Conservation (phyloP, 495 filamentous ascomycete genomes). For the Podospora tetraspora region DNA sequence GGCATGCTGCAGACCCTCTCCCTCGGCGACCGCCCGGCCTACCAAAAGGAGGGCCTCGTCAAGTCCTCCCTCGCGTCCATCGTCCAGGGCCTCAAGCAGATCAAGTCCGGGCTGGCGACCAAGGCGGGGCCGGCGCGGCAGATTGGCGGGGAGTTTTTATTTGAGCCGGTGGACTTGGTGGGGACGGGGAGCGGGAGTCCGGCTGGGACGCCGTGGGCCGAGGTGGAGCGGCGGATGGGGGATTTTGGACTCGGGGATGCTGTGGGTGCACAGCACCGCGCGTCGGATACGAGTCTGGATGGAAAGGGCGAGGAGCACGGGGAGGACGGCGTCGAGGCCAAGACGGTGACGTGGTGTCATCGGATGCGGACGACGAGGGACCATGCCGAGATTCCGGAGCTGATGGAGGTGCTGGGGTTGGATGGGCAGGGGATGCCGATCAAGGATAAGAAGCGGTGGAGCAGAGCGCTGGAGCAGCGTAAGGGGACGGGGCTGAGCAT, state of each 20-base stretch:
- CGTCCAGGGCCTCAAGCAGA: slow-evolving; percentile 51
- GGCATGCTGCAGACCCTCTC: slow-evolving; percentile 63
- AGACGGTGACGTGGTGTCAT: slow-evolving; percentile 71
- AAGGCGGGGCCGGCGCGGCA: slow-evolving; percentile 65
- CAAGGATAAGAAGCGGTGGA: slow-evolving; percentile 41
- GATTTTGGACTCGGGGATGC: neutral
- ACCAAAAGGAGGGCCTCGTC: slow-evolving; percentile 52
- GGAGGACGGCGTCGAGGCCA: slow-evolving; percentile 34
- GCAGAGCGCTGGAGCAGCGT: slow-evolving; percentile 34
- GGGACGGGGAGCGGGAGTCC: slow-evolving; percentile 18
- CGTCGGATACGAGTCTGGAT: slow-evolving; percentile 24
- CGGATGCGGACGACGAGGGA: slow-evolving; percentile 76
- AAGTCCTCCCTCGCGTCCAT: slow-evolving; percentile 45
- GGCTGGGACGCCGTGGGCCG: slow-evolving; percentile 28
- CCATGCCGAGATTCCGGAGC: slow-evolving; percentile 63
- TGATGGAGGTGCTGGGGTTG: slow-evolving; percentile 58
- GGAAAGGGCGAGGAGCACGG: slow-evolving; percentile 23
- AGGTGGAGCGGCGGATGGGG: slow-evolving; percentile 20
- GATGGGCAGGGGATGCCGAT: slow-evolving; percentile 38
- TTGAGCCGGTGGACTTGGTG: slow-evolving; percentile 46
- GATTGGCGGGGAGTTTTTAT: slow-evolving; percentile 81
- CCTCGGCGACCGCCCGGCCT: slow-evolving; percentile 60
- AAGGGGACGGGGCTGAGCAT: slow-evolving; percentile 44
- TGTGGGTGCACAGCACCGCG: neutral
- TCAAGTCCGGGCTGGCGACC: slow-evolving; percentile 47